Percentiles rank a stretch among this genome's conserved stretches.
These are phyloP conservation scores for Russula foetens DNA, from an alignment of 768 basidiomycete species.

Conservation along the genomic window DNA sequence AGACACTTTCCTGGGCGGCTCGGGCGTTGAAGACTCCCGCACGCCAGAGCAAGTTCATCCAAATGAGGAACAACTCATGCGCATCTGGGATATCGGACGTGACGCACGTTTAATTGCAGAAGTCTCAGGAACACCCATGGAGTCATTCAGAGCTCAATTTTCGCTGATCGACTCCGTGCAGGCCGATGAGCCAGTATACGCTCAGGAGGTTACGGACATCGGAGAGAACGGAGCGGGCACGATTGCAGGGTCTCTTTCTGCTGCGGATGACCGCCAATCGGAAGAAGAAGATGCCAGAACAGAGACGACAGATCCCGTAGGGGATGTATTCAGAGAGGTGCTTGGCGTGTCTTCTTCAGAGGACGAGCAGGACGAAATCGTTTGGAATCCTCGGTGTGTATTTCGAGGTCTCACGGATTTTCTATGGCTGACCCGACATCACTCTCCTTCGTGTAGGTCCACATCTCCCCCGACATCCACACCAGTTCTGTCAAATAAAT, in stretches of 20 bases:
- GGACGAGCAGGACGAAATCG: constrained; percentile 64
- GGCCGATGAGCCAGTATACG: neutral
- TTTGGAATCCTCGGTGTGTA: constrained; percentile 60
- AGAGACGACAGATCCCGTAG: constrained; percentile 68
- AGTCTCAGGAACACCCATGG: constrained; percentile 5
- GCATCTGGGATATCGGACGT: constrained; percentile 74
- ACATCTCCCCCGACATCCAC: constrained; percentile 6
- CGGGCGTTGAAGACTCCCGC: constrained; percentile 1
- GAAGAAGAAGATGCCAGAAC: constrained; percentile 56
- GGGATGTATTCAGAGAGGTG: constrained; percentile 51
- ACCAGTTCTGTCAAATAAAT: constrained; percentile 7
- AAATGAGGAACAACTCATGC: constrained; percentile 93
- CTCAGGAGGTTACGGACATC: neutral
- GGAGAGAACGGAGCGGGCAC: neutral
- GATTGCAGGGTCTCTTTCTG: constrained; percentile 7
- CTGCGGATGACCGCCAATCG: constrained; percentile 23
- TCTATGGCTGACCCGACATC: neutral
- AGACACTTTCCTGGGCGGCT: constrained; percentile 10
- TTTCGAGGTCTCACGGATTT: neutral
- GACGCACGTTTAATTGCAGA: constrained; percentile 53
- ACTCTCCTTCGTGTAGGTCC: neutral
- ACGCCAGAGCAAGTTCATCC: constrained; percentile 53
- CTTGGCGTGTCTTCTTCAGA: constrained; percentile 34
- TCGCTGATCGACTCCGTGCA: constrained; percentile 13
- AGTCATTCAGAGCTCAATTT: constrained; percentile 11